These are phyloP conservation scores for Rhodosporidiobolus sp. DNA, from an alignment of 768 basidiomycete species.

Conservation along the genomic window DNA sequence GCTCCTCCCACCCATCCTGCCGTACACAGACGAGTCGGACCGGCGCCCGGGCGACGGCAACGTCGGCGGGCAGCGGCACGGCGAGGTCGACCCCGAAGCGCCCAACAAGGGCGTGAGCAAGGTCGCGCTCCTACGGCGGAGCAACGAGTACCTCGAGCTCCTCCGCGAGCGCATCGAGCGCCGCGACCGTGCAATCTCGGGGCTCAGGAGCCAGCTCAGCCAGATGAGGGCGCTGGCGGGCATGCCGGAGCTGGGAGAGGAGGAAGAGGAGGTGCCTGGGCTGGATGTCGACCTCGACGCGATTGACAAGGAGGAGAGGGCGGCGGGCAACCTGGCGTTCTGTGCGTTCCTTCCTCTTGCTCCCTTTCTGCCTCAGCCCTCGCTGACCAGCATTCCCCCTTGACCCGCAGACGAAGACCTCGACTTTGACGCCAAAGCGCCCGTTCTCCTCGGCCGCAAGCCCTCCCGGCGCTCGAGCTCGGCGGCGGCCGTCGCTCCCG, in stretches of 20 bases:
- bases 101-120: slow-evolving; percentile 46
- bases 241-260: slow-evolving; percentile 8
- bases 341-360: slow-evolving; percentile 9
- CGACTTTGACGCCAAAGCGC: slow-evolving; percentile 22
- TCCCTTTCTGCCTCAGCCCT: neutral
- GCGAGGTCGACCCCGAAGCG: slow-evolving; percentile 37
- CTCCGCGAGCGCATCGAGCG: slow-evolving; percentile 40
- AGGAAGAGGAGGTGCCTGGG: slow-evolving; percentile 25
- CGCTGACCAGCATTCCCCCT: neutral
- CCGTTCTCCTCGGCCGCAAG: neutral
- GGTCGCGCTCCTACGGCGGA: slow-evolving; percentile 43
- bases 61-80: slow-evolving; percentile 44
- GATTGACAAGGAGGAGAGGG: slow-evolving; percentile 31
- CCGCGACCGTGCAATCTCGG: slow-evolving; percentile 32
- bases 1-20: slow-evolving; percentile 61
- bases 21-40: slow-evolving; percentile 38
- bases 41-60: slow-evolving; percentile 43
- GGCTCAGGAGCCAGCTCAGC: slow-evolving; percentile 33
- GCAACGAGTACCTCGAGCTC: slow-evolving; percentile 45
- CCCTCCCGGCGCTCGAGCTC: neutral
- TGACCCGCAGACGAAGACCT: slow-evolving; percentile 28
- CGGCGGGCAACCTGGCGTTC: slow-evolving; percentile 33
- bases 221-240: slow-evolving; percentile 1
- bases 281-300: slow-evolving; percentile 37
- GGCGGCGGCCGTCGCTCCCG: neutral